These are phyloP conservation scores for Trichoderma polysporum DNA, from an alignment of 2,329 filamentous ascomycete species.

Conservation along the genomic window DNA sequence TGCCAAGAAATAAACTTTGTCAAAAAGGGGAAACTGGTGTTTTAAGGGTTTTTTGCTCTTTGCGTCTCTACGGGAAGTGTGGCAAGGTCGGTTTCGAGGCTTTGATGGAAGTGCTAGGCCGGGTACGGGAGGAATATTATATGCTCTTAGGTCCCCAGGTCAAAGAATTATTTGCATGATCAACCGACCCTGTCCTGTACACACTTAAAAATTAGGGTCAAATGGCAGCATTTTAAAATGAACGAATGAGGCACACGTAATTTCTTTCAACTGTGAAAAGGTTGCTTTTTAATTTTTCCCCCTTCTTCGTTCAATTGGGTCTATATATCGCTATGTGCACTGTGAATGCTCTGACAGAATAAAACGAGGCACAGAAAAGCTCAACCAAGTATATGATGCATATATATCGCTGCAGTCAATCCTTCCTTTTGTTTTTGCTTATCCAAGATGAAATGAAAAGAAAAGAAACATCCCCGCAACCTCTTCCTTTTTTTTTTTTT, in stretches of 20 bases:
- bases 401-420: neutral
- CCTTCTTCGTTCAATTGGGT: neutral
- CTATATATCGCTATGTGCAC: neutral
- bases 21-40: conserved; percentile 39
- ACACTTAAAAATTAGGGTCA: conserved; percentile 34
- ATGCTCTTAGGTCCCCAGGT: conserved; percentile 41
- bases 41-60: conserved; percentile 44
- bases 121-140: conserved; percentile 38
- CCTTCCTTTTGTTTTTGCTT: neutral
- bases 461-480: neutral
- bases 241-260: conserved; percentile 12
- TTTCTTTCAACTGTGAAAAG: conserved; percentile 20
- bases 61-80: conserved; percentile 39
- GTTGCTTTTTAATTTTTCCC: conserved; percentile 3
- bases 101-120: conserved; percentile 37
- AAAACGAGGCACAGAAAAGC: neutral
- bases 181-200: conserved; percentile 37
- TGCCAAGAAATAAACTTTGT: conserved; percentile 74
- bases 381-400: neutral
- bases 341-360: neutral
- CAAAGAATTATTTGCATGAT: conserved; percentile 45
- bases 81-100: conserved; percentile 40
- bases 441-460: neutral
- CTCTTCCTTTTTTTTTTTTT: neutral
- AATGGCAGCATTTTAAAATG: conserved; percentile 30